Percentiles rank a stretch among this genome's conserved stretches.
Conservation (phyloP, 805 yeast species). For the Saturnispora gosingensis region DNA sequence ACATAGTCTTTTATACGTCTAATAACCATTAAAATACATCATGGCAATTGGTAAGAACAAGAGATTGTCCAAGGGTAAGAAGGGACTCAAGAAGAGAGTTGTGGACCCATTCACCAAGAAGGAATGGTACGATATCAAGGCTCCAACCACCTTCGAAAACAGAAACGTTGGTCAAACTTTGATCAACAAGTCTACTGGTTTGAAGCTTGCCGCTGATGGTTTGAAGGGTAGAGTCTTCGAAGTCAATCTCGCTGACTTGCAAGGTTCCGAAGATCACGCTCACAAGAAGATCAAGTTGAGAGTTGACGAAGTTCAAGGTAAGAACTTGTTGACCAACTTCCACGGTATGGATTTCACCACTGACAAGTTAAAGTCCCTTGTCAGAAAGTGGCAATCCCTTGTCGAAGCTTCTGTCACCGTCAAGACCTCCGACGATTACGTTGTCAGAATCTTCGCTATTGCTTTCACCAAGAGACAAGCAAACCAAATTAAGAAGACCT, state of each 20-base stretch:
- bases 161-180: constrained; percentile 98
- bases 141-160: constrained; percentile 97
- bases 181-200: constrained; percentile 97
- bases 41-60: constrained; percentile 61
- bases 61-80: constrained; percentile 84
- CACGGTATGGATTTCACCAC: constrained; percentile 98
- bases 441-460: constrained; percentile 90
- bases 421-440: constrained; percentile 96
- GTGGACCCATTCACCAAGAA: constrained; percentile 99
- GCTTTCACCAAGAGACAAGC: constrained; percentile 98
- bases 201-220: constrained; percentile 95
- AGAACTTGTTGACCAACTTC: constrained; percentile 97
- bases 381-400: constrained; percentile 98
- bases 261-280: constrained; percentile 98
- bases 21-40: constrained; percentile 22
- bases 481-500: constrained; percentile 94
- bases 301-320: constrained; percentile 98
- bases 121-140: constrained; percentile 98
- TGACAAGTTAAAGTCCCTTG: constrained; percentile 95
- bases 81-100: constrained; percentile 98
- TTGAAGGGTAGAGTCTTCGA: constrained; percentile 97
- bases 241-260: constrained; percentile 93
- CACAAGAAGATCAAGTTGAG: constrained; percentile 96
- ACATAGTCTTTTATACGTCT: constrained; percentile 1
- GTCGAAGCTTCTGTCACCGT: constrained; percentile 98